phyloP scores from a whole-genome alignment of 805 yeast species.

The Spathaspora girioi region DNA sequence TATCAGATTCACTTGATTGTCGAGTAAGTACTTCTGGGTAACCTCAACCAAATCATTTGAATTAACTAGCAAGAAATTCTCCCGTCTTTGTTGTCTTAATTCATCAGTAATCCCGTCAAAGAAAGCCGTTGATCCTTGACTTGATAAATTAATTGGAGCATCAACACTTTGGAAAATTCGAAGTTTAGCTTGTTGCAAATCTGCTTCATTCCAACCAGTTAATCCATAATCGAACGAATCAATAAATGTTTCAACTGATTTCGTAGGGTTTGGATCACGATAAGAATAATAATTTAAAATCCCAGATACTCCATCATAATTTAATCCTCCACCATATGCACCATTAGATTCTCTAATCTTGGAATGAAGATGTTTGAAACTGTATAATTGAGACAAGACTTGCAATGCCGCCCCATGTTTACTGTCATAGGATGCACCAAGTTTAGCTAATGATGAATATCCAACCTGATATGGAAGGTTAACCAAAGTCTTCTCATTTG shows the following conservation, averaged over 20 bases:
- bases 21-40: constrained; percentile 60
- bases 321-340: constrained; percentile 96
- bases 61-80: constrained; percentile 63
- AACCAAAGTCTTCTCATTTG: constrained; percentile 42
- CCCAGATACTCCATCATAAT: constrained; percentile 79
- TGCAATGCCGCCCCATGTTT: constrained; percentile 84
- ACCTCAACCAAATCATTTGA: constrained; percentile 58
- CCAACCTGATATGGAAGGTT: constrained; percentile 86
- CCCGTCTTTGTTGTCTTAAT: constrained; percentile 78
- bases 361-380: constrained; percentile 80
- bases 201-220: constrained; percentile 53
- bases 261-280: constrained; percentile 85
- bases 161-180: constrained; percentile 89
- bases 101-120: constrained; percentile 70
- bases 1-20: constrained; percentile 17
- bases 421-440: constrained; percentile 64
- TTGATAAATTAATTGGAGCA: constrained; percentile 78
- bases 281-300: constrained; percentile 80
- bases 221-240: constrained; percentile 46
- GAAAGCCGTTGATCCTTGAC: constrained; percentile 70
- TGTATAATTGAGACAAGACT: constrained; percentile 72
- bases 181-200: constrained; percentile 84
- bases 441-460: constrained; percentile 65
- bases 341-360: constrained; percentile 95
- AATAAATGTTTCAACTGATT: constrained; percentile 60